Evolutionary conservation across 2,329 filamentous ascomycete genomes (phyloP), one percentile per base, ranked within the genome.

Genomic region (Aspergillus sp.): DNA sequence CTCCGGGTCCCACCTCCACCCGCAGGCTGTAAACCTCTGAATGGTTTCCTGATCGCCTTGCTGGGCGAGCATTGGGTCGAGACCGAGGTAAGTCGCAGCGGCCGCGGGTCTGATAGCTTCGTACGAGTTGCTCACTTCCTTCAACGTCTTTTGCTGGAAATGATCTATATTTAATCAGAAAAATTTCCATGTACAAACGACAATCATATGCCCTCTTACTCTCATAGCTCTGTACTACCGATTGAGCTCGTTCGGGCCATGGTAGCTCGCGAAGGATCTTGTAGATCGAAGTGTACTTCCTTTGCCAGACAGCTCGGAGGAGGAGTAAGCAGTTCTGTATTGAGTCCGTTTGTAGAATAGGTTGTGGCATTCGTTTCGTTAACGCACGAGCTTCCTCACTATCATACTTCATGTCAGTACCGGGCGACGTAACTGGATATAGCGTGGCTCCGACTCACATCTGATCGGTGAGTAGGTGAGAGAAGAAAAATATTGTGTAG

Each of bases 301-400:
- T 72, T 51, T 78, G 76, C 76, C 76, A 79, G 30, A 79, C 67
- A 6, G 77, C 77, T 43, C 71, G 75, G 30, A 79, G 60, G 19
- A 80, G 64, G 7, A 64, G 66, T n/a, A 77, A 57, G 47, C 74
- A 75, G 54, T 72, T 77, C 53, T 77, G 73, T 31, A 79, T 67
- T 11, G 69, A 49, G 54, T 78, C 74, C 17, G 66, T 64, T 41
- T 71, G 63, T 19, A 70, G 57, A 19, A 80, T 56, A 1, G 62
- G 62, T 52, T 65, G 65, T 0, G 77, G 78, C 57, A 79, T 70
- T 54, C 78, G 72, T 47, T 74, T 66, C 5, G 71, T 76, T 60
- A 79, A 65, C 46, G 75, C 72, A n/a, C 76, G 77, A 56, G 78
- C 77, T 74, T 80, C 78, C 50, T 70, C 65, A 57, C 77, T 78